Evolutionary conservation across 176 grass and related monocot species (phyloP).

Genomic region (bread wheat (Triticum aestivum)): DNA sequence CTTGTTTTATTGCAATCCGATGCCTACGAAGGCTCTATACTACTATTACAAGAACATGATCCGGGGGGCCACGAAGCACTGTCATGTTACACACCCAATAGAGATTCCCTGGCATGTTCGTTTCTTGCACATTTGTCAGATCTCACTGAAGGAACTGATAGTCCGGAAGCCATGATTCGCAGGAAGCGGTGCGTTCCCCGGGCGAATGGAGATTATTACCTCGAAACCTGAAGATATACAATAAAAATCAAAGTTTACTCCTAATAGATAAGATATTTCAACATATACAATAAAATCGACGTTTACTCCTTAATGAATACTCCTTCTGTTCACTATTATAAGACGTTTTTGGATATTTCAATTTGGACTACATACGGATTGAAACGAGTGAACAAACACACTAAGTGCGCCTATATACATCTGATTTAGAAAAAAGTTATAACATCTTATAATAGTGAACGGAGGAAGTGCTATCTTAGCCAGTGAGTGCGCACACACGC

Average conservation of each 20-base stretch:
- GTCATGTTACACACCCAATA: background rate
- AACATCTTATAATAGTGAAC: too few relatives aligned
- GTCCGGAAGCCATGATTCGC: constrained; percentile 60
- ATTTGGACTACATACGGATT: too few relatives aligned
- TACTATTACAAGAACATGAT: background rate
- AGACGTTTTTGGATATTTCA: too few relatives aligned
- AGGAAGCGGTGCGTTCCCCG: constrained; percentile 56
- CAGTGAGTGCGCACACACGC: background rate
- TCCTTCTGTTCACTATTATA: too few relatives aligned
- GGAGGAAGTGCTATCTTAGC: background rate
- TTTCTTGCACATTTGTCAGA: constrained; percentile 23
- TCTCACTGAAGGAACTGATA: constrained; percentile 52
- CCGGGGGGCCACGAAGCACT: background rate
- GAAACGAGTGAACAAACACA: too few relatives aligned
- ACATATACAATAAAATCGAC: too few relatives aligned
- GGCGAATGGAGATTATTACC: constrained; percentile 58
- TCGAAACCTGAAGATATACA: constrained; percentile 47
- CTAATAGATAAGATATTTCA: background rate
- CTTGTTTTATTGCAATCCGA: background rate
- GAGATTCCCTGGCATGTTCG: background rate
- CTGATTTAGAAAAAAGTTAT: too few relatives aligned
- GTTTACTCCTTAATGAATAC: too few relatives aligned
- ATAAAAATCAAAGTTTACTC: background rate
- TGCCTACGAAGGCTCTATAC: background rate
- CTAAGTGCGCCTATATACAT: too few relatives aligned